Percentiles rank a stretch among this genome's conserved stretches.
phyloP scores from a whole-genome alignment of 441 rosid species.

The Mallotus japonicus region DNA sequence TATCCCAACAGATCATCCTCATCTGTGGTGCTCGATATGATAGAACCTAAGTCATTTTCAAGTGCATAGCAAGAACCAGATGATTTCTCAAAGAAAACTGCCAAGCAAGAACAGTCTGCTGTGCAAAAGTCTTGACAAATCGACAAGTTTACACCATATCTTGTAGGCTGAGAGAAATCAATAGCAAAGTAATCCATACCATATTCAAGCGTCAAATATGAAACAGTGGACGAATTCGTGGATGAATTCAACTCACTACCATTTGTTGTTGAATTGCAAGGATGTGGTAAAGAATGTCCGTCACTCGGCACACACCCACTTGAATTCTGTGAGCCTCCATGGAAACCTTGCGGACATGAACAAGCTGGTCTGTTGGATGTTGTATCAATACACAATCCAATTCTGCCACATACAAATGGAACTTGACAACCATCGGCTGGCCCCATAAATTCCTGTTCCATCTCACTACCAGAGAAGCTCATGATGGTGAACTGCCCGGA shows the following conservation, averaged over 20 bases:
- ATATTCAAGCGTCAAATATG: conserved; percentile 45
- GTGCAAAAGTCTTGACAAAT: conserved; percentile 62
- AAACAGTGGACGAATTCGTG: conserved; percentile 35
- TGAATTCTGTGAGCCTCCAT: conserved; percentile 25
- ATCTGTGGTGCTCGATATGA: conserved; percentile 34
- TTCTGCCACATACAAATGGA: conserved; percentile 57
- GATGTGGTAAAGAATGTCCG: conserved; percentile 44
- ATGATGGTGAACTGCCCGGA: conserved; percentile 54
- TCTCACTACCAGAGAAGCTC: conserved; percentile 41
- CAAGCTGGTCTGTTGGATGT: conserved; percentile 40
- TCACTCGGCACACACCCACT: conserved; percentile 54
- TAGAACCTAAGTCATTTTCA: conserved; percentile 58
- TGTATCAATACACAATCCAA: conserved; percentile 49
- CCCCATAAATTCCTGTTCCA: conserved; percentile 47
- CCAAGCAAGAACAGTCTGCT: conserved; percentile 66
- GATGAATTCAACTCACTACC: conserved; percentile 36
- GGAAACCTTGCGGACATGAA: conserved; percentile 66
- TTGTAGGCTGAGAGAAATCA: conserved; percentile 48
- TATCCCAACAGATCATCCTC: conserved; percentile 42
- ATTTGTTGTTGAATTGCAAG: conserved; percentile 50
- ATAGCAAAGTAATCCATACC: conserved; percentile 59
- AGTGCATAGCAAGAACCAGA: conserved; percentile 64
- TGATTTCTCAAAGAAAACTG: conserved; percentile 57
- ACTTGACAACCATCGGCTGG: conserved; percentile 57
- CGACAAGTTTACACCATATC: conserved; percentile 41